Base-by-base conservation (phyloP, 2,329 filamentous ascomycete genomes). In the Monilinia aucupariae region DNA sequence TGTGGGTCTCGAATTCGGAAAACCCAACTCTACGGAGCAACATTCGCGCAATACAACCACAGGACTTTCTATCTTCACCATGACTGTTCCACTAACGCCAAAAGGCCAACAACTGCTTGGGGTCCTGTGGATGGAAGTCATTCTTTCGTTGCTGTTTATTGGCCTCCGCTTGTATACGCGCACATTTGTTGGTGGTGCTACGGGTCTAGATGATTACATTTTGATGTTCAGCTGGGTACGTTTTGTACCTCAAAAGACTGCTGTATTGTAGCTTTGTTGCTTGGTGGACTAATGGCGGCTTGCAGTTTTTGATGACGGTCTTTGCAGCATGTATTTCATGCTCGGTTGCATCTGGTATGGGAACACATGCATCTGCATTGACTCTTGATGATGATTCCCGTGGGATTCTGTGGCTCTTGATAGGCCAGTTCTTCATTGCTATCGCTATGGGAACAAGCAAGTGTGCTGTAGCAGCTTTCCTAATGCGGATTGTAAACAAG, bases 401-500 rank as follows among this genome's bases (percentile, higher is more conserved):
- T 22, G 58, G 47, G 13, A 61, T 61, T 17, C n/a, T 61, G 10
- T 61, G 58, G 58, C 58, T 61, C 27, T 9, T 61, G 8, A 52
- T 61, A 34, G 58, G 58, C 47, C 58, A 61, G 9, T 61, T 52
- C 20, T 13, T 61, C 37, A 45, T 61, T 43, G 8, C 58, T 8
- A 12, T 61, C 10, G n/a, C 48, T 9, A 61, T 61, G 58, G 58
- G 58, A 41, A n/a, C 43, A 17, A 61, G 58, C 48, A 61, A 61
- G 37, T 61, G 58, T 13, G 58, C 58, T 61, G 48, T 61, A 3
- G 27, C 50, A 1, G 27, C 48, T n/a, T 61, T 61, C 8, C 15
- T 61, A n/a, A 20, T 61, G 22, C 59, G 59, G n/a, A 61, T 61
- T 7, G 59, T 61, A 10, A 61, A 55, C 22, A 41, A 55, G 20